Base-by-base conservation (phyloP, 1,284 basidiomycete species). In the Pyrrhoderma lamaoense region DNA sequence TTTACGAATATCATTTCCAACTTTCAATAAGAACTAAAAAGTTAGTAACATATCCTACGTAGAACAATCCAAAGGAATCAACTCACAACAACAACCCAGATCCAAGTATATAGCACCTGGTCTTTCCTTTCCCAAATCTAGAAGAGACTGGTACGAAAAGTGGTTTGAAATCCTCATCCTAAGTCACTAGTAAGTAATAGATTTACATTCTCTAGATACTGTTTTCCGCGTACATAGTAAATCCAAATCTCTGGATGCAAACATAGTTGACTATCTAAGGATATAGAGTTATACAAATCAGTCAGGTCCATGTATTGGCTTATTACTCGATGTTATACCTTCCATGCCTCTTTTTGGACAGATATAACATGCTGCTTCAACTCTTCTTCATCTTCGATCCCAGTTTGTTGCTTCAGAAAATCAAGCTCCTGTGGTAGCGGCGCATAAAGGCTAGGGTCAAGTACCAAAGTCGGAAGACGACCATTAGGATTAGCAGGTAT, bases 31-130 rank as follows among this genome's bases (percentile, higher is more conserved):
- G 25, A 13, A 14, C 5, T 9, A 42, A 48, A n/a, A 42, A 11
- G 11, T 39, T 22, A n/a, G 27, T 21, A n/a, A n/a, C n/a, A n/a
- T n/a, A n/a, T n/a, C n/a, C 13, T 18, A 13, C 1, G 14, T 18
- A 16, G 1, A 53, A 19, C 21, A 11, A 36, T 7, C 5, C 16
- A 40, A 16, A 22, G 5, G 14, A 23, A 43, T 14, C 38, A 2
- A 59, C 63, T 31, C 42, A 67, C 65, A 60, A 34, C 65, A 63
- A 44, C 65, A 67, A 35, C 62, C 65, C 11, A 66, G 50, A 19
- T 66, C 65, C 1, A 80, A 64, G n/a, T 79, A 63, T 42, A 82
- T 68, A 2, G 75, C 72, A 40, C 66, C 65, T 13, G 65, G 55
- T 14, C 67, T 68, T 1, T 68, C 64, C 21, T 62, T 61, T 2